These are phyloP conservation scores for Xylaria sp. DNA, from an alignment of 2,329 filamentous ascomycete species.

Conservation along the genomic window DNA sequence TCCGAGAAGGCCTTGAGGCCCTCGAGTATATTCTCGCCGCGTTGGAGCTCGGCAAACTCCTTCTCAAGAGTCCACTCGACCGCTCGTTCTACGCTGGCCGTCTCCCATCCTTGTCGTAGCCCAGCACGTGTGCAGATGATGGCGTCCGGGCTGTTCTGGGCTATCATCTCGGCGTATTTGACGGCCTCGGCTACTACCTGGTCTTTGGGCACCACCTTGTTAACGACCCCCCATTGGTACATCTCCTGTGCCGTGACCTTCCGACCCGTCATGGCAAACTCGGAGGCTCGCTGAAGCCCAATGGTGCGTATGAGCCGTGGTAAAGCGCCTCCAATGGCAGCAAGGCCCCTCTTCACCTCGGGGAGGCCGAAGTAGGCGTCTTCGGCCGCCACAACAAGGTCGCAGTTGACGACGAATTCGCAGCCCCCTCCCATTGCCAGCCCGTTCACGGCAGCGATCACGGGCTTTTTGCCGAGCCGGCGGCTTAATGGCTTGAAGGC, in stretches of 20 bases:
- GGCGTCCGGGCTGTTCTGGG: constrained; percentile 45
- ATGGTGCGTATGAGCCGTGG: constrained; percentile 43
- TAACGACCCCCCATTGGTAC: constrained; percentile 44
- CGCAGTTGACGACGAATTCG: constrained; percentile 70
- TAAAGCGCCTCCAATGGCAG: constrained; percentile 44
- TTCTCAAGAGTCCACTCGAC: constrained; percentile 47
- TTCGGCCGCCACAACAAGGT: constrained; percentile 67
- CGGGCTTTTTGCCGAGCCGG: constrained; percentile 67
- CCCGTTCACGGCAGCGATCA: constrained; percentile 73
- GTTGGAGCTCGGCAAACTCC: constrained; percentile 49
- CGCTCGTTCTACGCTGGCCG: constrained; percentile 44
- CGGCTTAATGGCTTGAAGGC: constrained; percentile 56
- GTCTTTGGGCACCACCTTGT: constrained; percentile 43
- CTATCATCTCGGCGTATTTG: constrained; percentile 74
- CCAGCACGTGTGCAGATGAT: constrained; percentile 46
- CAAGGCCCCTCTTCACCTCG: constrained; percentile 43
- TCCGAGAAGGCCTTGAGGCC: constrained; percentile 48
- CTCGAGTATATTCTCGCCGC: constrained; percentile 48
- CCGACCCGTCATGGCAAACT: constrained; percentile 44
- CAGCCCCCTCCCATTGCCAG: constrained; percentile 70
- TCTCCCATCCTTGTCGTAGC: constrained; percentile 46
- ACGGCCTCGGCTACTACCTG: constrained; percentile 78
- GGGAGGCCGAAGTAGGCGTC: constrained; percentile 64
- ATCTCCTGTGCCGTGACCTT: constrained; percentile 45
- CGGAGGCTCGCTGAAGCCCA: constrained; percentile 44